phyloP scores from a whole-genome alignment of 768 basidiomycete genomes.

The Agrocybe chaxingu region DNA sequence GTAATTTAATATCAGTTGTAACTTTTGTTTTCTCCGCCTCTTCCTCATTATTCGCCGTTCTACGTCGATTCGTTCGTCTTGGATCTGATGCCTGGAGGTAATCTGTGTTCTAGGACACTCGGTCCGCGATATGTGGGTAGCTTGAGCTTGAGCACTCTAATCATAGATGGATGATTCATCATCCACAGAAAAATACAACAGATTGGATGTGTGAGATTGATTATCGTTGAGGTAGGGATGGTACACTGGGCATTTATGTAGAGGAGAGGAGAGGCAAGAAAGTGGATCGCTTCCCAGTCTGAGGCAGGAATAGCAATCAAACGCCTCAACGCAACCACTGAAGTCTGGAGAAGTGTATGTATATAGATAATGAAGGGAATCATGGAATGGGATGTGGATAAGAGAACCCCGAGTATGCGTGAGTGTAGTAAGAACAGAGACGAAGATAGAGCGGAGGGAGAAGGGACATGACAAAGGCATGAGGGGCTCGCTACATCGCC shows the following conservation, averaged over 20 bases:
- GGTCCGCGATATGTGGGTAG: no score
- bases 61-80: not conserved
- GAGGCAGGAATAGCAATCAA: no score
- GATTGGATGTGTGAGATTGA: no score
- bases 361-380: not conserved
- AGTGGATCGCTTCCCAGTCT: no score
- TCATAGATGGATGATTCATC: no score
- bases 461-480: conserved; percentile 15
- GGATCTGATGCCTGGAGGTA: not conserved
- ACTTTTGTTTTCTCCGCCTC: not conserved
- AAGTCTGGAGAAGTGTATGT: not conserved
- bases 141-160: no score
- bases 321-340: no score
- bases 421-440: conserved; percentile 15
- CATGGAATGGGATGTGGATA: not conserved
- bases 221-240: no score
- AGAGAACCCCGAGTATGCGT: not conserved
- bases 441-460: conserved; percentile 10
- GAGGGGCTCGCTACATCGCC: conserved; percentile 58
- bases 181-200: no score
- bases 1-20: conserved; percentile 17
- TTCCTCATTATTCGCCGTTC: not conserved
- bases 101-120: not conserved
- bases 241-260: no score
- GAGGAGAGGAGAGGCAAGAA: no score